Conservation (phyloP, 2,329 filamentous ascomycete genomes). For the Chaetomiaceae sp. region DNA sequence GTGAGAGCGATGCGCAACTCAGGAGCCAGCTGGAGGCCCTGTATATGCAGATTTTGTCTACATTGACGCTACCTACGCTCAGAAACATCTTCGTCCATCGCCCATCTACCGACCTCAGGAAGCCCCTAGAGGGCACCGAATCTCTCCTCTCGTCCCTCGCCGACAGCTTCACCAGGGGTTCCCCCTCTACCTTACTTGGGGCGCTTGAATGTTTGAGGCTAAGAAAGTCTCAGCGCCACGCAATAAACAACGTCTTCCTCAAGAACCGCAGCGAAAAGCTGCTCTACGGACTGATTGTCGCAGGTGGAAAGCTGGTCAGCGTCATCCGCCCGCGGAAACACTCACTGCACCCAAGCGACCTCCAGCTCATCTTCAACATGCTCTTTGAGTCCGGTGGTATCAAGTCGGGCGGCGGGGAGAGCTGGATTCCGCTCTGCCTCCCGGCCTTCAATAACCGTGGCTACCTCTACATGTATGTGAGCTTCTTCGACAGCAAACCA, state of each 20-base stretch:
- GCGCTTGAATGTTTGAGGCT: constrained; percentile 91
- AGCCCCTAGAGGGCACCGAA: constrained; percentile 88
- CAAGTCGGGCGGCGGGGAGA: constrained; percentile 85
- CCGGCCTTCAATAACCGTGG: constrained; percentile 96
- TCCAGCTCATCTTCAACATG: constrained; percentile 99
- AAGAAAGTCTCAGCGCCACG: constrained; percentile 77
- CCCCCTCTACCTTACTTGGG: constrained; percentile 80
- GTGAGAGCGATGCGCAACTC: constrained; percentile 88
- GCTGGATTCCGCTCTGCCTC: constrained; percentile 93
- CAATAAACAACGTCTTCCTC: constrained; percentile 83
- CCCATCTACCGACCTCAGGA: constrained; percentile 88
- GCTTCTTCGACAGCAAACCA: constrained; percentile 69
- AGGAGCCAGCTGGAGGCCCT: constrained; percentile 84
- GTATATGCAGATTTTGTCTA: constrained; percentile 98
- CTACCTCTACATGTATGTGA: constrained; percentile 99
- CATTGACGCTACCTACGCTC: constrained; percentile 81
- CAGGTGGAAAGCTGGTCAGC: constrained; percentile 86
- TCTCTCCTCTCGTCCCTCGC: constrained; percentile 84
- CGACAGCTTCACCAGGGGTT: constrained; percentile 91
- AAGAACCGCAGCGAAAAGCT: constrained; percentile 73
- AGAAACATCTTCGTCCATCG: constrained; percentile 83
- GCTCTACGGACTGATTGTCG: constrained; percentile 89
- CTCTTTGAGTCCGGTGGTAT: constrained; percentile 92
- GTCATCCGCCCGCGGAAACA: constrained; percentile 93
- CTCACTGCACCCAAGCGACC: constrained; percentile 88